Percentiles rank a stretch among this genome's conserved stretches.
These are phyloP conservation scores for Phialophora macrospora DNA, from an alignment of 2,329 filamentous ascomycete species.

Conservation along the genomic window DNA sequence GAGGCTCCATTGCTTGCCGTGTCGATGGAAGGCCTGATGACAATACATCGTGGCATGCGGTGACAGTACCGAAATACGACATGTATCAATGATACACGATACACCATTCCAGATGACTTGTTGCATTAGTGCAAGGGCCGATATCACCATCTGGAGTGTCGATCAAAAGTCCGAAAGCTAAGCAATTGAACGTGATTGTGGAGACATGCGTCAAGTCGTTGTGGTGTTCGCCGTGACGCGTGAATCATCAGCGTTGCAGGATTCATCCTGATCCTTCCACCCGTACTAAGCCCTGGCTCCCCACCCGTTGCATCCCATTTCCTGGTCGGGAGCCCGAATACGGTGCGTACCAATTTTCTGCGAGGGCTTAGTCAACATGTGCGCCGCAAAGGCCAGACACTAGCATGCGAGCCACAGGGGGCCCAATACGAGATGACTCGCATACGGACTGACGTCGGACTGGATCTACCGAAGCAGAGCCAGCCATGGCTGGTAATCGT, in stretches of 20 bases:
- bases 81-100: slow-evolving; percentile 9
- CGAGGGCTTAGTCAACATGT: background rate
- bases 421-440: slow-evolving; percentile 11
- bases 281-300: background rate
- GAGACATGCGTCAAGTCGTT: background rate
- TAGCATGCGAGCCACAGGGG: background rate
- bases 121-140: slow-evolving; percentile 14
- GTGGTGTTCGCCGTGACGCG: background rate
- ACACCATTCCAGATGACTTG: background rate
- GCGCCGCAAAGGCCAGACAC: background rate
- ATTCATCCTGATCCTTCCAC: background rate
- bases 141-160: background rate
- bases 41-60: slow-evolving; percentile 2
- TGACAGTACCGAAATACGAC: slow-evolving; percentile 1
- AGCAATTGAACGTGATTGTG: slow-evolving; percentile 15
- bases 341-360: background rate
- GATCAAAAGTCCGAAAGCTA: slow-evolving; percentile 17
- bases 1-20: slow-evolving; percentile 1
- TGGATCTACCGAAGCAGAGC: slow-evolving; percentile 2
- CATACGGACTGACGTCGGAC: background rate
- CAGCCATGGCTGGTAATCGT: background rate
- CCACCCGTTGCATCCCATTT: background rate
- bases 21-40: slow-evolving; percentile 10
- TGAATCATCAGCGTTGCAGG: background rate
- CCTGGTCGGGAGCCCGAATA: background rate